Base-by-base conservation (phyloP, 2,329 filamentous ascomycete genomes). In the Ampelomyces quisqualis region DNA sequence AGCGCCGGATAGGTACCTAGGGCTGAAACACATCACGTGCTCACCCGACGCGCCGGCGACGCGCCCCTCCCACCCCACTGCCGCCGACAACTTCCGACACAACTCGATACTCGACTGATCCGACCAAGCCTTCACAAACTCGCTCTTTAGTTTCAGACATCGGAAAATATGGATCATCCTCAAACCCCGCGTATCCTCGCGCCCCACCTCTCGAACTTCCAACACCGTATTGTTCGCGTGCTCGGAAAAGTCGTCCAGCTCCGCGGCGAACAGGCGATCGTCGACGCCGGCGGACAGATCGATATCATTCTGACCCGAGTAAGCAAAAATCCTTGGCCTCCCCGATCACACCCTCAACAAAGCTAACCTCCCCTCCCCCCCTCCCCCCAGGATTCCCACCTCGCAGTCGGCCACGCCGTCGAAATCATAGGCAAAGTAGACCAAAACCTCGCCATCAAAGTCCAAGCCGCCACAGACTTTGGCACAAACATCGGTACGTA, bases 241-340 rank as follows among this genome's bases (percentile, higher is more conserved):
- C 77, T 95, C 4, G 93, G 93, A 59, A 90, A 86, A 59, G 90
- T 97, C 32, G 79, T 81, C 3, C 84, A 93, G 59, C 76, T 97
- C 17, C 84, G 84, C 36, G 90, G 90, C 53, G 87, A 93, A 37
- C 79, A 80, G 35, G 91, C 90, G 0, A 81, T 82, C 5, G 79
- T 97, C 20, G 89, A 95, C 42, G 85, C 88, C 5, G 85, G 76
- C 2, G 91, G 91, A 0, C 78, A 82, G 15, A 80, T 96, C 18
- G 87, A 83, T 1, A 76, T 89, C 2, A 73, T 85, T 13, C 68
- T 97, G 52, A 90, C 88, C 64, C 77, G 84, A 35, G 86, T 90
- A 73, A 46, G 77, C n/a, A 30, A 21, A 14, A 20, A 14, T 7
- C 7, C 6, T 37, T 18, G 19, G n/a, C 15, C n/a, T n/a, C n/a